Conservation (phyloP, 129 eudicot genomes). For the Ambrosia trifida region DNA sequence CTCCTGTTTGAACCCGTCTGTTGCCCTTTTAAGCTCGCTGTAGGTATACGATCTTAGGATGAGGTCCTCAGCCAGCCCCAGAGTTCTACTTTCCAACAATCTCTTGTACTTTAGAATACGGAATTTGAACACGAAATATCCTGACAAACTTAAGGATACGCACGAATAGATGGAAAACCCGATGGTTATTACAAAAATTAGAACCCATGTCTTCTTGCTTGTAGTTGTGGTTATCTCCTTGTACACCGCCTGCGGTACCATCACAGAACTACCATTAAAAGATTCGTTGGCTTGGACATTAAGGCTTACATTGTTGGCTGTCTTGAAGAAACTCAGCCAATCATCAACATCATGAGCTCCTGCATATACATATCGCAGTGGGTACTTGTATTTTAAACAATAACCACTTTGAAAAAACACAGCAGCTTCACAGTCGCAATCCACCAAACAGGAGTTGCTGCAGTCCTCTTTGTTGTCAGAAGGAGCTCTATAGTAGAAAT, state of each 20-base stretch:
- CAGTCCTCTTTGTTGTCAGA: conserved; percentile 14
- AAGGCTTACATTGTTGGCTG: not conserved
- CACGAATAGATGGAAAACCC: conserved; percentile 36
- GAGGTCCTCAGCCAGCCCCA: conserved; percentile 37
- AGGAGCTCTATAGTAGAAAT: not conserved
- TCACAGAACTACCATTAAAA: not conserved
- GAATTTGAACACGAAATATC: conserved; percentile 26
- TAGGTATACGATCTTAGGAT: conserved; percentile 32
- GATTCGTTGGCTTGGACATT: not conserved
- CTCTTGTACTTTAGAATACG: conserved; percentile 36
- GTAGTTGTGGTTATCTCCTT: conserved; percentile 19
- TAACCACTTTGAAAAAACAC: not conserved
- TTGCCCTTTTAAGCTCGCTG: conserved; percentile 38
- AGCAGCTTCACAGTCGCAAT: conserved; percentile 43
- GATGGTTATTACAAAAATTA: conserved; percentile 26
- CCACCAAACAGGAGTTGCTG: conserved; percentile 33
- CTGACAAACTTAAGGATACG: conserved; percentile 27
- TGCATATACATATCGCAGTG: too few species aligned
- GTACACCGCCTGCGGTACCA: not conserved
- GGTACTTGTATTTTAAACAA: conserved; percentile 35
- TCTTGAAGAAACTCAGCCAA: conserved; percentile 15
- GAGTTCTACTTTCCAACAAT: conserved; percentile 19
- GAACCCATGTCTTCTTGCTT: conserved; percentile 31
- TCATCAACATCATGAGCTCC: too few species aligned
- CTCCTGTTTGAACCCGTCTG: conserved; percentile 36